Conservation (phyloP, 2,329 filamentous ascomycete genomes). For the Bipolaris bicolor region DNA sequence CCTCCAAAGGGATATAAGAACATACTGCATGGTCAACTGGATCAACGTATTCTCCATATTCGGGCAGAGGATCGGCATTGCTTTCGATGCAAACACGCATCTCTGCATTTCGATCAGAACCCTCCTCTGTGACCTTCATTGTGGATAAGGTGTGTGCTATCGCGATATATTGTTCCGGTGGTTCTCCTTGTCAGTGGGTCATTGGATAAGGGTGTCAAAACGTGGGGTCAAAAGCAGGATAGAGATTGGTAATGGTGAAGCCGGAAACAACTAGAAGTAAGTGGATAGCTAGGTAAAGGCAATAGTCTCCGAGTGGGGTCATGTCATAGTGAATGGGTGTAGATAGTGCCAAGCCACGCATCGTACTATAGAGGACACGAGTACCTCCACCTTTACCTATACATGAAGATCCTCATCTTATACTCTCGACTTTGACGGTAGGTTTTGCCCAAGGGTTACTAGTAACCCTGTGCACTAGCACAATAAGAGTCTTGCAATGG, state of each 20-base stretch:
- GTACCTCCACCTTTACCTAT: too few species aligned
- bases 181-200: too few species aligned
- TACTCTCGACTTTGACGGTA: too few species aligned
- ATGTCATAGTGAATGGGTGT: background rate
- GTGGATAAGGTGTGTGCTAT: conserved; percentile 5
- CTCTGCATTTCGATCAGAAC: conserved; percentile 43
- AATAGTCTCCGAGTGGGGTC: background rate
- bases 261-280: background rate
- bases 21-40: conserved; percentile 34
- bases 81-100: conserved; percentile 35
- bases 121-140: conserved; percentile 49
- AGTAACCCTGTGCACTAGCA: too few species aligned
- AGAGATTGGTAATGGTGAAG: background rate
- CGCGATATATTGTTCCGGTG: too few species aligned
- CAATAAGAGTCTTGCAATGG: background rate
- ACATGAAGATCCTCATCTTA: too few species aligned
- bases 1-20: conserved; percentile 47
- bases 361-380: too few species aligned
- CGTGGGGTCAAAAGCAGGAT: background rate
- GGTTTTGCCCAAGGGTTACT: too few species aligned
- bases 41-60: conserved; percentile 44
- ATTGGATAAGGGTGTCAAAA: too few species aligned
- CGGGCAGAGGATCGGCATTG: conserved; percentile 31
- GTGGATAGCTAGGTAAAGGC: conserved; percentile 1
- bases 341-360: too few species aligned